phyloP scores from a whole-genome alignment of 192 early-diverging fungal genomes.

The Podila epigama region DNA sequence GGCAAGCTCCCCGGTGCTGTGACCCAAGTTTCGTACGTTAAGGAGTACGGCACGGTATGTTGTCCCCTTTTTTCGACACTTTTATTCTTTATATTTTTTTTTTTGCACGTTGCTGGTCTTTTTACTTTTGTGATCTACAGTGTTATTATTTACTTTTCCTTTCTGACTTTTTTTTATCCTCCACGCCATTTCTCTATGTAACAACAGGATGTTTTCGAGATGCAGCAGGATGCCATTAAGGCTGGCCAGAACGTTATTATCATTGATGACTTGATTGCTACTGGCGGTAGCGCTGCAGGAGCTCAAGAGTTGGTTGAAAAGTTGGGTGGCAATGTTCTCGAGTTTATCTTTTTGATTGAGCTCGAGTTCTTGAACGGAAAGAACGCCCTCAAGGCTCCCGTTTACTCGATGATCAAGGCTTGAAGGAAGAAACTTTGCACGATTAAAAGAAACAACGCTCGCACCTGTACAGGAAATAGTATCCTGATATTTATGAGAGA shows the following conservation, averaged over 20 bases:
- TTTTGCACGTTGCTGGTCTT: neutral
- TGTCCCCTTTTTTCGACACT: neutral
- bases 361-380: slow-evolving; percentile 85
- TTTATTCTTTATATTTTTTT: neutral
- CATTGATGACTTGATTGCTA: slow-evolving; percentile 97
- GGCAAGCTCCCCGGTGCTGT: slow-evolving; percentile 93
- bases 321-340: slow-evolving; percentile 74
- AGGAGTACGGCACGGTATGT: slow-evolving; percentile 92
- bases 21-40: slow-evolving; percentile 76
- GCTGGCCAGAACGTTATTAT: slow-evolving; percentile 87
- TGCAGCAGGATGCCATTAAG: slow-evolving; percentile 83
- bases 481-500: too few relatives aligned
- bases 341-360: slow-evolving; percentile 94
- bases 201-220: slow-evolving; percentile 88
- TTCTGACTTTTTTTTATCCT: neutral
- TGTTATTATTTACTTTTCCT: neutral
- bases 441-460: too few relatives aligned
- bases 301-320: slow-evolving; percentile 84
- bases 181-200: neutral
- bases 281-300: slow-evolving; percentile 84
- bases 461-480: too few relatives aligned
- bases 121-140: neutral
- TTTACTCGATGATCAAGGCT: slow-evolving; percentile 85
- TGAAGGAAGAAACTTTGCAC: neutral
- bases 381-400: slow-evolving; percentile 79